Evolutionary conservation across 805 yeast species (phyloP), one percentile per base, ranked within the genome.

Genomic region (Kuraishia piskuri): DNA sequence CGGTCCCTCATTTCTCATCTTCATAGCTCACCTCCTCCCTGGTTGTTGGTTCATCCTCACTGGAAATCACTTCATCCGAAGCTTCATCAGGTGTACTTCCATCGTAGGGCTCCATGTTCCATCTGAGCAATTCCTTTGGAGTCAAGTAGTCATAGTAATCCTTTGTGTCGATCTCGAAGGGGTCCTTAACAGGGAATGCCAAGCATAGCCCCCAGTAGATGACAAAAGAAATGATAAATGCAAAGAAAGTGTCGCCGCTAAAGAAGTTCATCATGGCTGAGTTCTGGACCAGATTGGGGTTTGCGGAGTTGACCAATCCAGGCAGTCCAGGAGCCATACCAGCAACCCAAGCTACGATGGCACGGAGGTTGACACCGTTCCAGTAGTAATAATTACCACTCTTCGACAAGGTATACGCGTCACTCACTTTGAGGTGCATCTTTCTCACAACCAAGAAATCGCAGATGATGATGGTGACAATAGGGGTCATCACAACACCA

Each of bases 241-340:
- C 72, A 56, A 73, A 75, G 55, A 77, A 65, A 19, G 73, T 66
- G 53, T 74, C 75, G 51, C 76, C 79, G 52, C 72, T 65, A 60
- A 69, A 77, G 59, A 68, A 75, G 54, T 74, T 70, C 7, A 65
- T 62, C 17, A 71, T 66, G n/a, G 81, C 81, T 3, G 68, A 59
- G 1, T 68, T 59, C 67, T 73, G 63, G 47, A 67, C 68, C 46
- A 60, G 52, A 22, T 23, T 49, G 7, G 56, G 51, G 47, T 58
- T 61, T 17, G 55, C 56, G 60, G 69, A 57, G 66, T 70, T 57
- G 63, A 68, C 59, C 14, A 76, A 63, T 37, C 83, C 83, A 2
- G 83, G 83, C 23, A 79, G 54, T 21, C 79, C 79, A 19, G 80
- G 82, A 10, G 73, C 70, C 61, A 72, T 66, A 31, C 76, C 74